A percentile compares a stretch with the other conserved stretches of the same genome.
Evolutionary conservation across 768 basidiomycete genomes (phyloP).

Genomic region (Ephemerocybe angulata): DNA sequence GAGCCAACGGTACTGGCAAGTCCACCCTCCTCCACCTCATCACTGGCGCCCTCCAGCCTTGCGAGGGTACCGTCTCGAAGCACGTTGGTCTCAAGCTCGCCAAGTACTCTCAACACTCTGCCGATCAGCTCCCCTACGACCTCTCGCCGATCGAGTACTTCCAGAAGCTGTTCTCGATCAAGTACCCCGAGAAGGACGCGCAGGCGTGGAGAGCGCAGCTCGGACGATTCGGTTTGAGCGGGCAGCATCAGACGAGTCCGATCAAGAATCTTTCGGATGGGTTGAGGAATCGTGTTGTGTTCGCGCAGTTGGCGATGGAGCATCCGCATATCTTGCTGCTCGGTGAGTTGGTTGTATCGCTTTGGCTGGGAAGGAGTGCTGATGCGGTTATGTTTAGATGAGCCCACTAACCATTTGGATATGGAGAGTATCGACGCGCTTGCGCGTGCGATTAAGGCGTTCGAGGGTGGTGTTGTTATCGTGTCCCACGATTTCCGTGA

Average conservation of each 20-base stretch:
- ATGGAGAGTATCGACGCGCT: slow-evolving; percentile 98
- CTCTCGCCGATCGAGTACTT: slow-evolving; percentile 91
- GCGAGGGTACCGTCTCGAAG: too few relatives aligned
- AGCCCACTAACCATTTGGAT: slow-evolving; percentile 96
- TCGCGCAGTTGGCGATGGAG: slow-evolving; percentile 95
- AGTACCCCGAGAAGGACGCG: slow-evolving; percentile 91
- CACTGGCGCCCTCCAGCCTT: too few relatives aligned
- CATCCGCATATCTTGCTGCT: slow-evolving; percentile 92
- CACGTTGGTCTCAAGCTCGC: slow-evolving; percentile 90
- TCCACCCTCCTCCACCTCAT: slow-evolving; percentile 56
- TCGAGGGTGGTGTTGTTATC: slow-evolving; percentile 97
- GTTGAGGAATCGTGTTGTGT: slow-evolving; percentile 96
- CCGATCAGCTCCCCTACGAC: slow-evolving; percentile 96
- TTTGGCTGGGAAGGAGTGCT: too few relatives aligned
- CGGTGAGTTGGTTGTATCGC: too few relatives aligned
- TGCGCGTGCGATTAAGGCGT: slow-evolving; percentile 92
- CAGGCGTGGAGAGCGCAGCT: slow-evolving; percentile 68
- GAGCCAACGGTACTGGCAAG: slow-evolving; percentile 92
- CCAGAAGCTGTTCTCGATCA: slow-evolving; percentile 70
- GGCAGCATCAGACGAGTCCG: slow-evolving; percentile 88
- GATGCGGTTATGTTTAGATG: too few relatives aligned
- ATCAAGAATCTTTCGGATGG: slow-evolving; percentile 96
- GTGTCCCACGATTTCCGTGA: slow-evolving; percentile 99
- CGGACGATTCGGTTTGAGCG: slow-evolving; percentile 95
- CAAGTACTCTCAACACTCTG: slow-evolving; percentile 98